Percentiles rank a stretch among this genome's conserved stretches.
These are phyloP conservation scores for Mycogone perniciosa DNA, from an alignment of 2,329 filamentous ascomycete species.

Conservation along the genomic window DNA sequence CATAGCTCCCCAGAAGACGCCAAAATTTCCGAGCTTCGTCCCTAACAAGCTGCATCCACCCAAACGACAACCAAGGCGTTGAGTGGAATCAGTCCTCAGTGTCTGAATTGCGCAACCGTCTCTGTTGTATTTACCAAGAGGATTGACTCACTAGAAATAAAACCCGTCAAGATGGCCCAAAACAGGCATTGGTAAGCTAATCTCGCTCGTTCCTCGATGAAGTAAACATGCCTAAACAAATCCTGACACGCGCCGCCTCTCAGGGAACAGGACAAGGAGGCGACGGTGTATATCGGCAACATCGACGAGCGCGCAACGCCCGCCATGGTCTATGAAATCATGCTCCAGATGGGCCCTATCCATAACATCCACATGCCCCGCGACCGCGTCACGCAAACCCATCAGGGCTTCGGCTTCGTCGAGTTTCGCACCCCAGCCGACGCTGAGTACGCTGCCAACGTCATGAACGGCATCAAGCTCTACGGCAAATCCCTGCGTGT, in stretches of 20 bases:
- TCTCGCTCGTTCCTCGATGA: background rate
- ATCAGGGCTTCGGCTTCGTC: constrained; percentile 98
- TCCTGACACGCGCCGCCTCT: background rate
- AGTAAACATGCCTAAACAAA: too few relatives aligned
- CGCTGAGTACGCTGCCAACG: constrained; percentile 91
- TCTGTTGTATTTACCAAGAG: background rate
- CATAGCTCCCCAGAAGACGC: background rate
- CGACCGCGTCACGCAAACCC: constrained; percentile 92
- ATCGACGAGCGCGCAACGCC: constrained; percentile 94
- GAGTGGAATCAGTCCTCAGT: background rate
- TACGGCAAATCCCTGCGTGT: constrained; percentile 94
- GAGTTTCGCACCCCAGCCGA: constrained; percentile 95
- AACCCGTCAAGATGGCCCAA: constrained; percentile 54
- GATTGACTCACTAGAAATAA: background rate
- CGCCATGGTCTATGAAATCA: constrained; percentile 90
- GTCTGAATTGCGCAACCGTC: background rate
- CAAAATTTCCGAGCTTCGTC: constrained; percentile 10
- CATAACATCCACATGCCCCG: constrained; percentile 98
- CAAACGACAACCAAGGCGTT: background rate
- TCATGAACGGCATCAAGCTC: constrained; percentile 92
- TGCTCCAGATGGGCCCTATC: constrained; percentile 95
- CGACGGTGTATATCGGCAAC: constrained; percentile 96
- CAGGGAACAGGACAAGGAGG: constrained; percentile 97
- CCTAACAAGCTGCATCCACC: constrained; percentile 6
- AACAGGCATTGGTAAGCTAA: constrained; percentile 62